Evolutionary conservation across 1,284 basidiomycete species (phyloP).

Genomic region (Neonothopanus nambi): DNA sequence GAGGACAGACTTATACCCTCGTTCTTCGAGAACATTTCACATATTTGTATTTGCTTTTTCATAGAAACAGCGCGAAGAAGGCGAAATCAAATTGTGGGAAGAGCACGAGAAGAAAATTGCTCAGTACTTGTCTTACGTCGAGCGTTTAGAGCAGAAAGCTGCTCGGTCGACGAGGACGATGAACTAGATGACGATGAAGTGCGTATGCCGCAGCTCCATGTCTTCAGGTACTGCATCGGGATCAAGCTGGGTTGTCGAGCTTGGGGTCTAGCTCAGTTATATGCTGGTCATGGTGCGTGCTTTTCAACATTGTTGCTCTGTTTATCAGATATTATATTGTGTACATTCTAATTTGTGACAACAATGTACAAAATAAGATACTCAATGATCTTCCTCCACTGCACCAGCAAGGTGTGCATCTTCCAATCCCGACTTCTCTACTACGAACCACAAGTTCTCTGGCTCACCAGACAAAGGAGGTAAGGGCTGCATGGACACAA

Average conservation of each 20-base stretch:
- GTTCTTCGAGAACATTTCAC: background rate
- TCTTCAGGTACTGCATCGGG: background rate
- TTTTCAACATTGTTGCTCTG: background rate
- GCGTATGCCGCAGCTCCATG: no score
- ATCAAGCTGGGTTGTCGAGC: background rate
- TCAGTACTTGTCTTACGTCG: constrained; percentile 51
- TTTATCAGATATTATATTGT: background rate
- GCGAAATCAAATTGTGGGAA: constrained; percentile 51
- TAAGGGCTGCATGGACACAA: constrained; percentile 26
- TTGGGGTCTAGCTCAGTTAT: background rate
- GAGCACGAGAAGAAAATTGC: constrained; percentile 54
- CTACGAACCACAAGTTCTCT: constrained; percentile 19
- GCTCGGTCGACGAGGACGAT: constrained; percentile 30
- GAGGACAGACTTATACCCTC: constrained; percentile 25
- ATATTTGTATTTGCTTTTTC: constrained; percentile 6
- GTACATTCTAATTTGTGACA: background rate
- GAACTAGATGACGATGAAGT: no score
- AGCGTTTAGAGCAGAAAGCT: constrained; percentile 56
- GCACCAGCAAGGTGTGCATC: constrained; percentile 10
- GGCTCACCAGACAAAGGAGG: constrained; percentile 15
- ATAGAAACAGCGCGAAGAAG: constrained; percentile 54
- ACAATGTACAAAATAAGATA: background rate
- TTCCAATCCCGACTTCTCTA: constrained; percentile 23
- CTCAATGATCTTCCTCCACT: background rate
- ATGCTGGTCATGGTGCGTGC: background rate